Conservation (phyloP, 768 basidiomycete genomes). For the Chalciporus chontae region DNA sequence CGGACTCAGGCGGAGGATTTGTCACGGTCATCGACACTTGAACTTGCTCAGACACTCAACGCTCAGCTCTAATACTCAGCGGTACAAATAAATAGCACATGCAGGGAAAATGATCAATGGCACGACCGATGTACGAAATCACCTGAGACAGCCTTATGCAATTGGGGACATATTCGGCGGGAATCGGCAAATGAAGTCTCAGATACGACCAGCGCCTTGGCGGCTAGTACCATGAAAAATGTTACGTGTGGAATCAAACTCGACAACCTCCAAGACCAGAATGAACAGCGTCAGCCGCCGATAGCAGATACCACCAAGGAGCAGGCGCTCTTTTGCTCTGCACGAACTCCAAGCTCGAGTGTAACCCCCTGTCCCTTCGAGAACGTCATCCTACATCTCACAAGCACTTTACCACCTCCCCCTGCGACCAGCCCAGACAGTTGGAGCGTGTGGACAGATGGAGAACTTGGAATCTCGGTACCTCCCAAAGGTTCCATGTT, state of each 20-base stretch:
- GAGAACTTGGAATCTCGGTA: slow-evolving; percentile 73
- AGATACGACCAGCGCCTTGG: not conserved
- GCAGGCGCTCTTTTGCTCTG: slow-evolving; percentile 85
- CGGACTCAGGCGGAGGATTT: slow-evolving; percentile 8
- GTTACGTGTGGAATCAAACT: slow-evolving; percentile 3
- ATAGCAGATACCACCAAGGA: slow-evolving; percentile 89
- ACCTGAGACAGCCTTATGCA: slow-evolving; percentile 2
- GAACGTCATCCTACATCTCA: slow-evolving; percentile 93
- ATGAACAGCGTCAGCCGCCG: slow-evolving; percentile 44
- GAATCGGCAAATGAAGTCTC: slow-evolving; percentile 5
- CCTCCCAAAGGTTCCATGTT: slow-evolving; percentile 98
- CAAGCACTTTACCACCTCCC: slow-evolving; percentile 94
- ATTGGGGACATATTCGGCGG: not conserved
- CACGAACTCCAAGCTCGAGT: slow-evolving; percentile 85
- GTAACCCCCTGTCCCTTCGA: slow-evolving; percentile 88
- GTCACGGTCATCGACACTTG: slow-evolving; percentile 15
- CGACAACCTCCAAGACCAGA: slow-evolving; percentile 2
- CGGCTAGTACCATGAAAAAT: too few species aligned
- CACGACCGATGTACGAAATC: slow-evolving; percentile 6
- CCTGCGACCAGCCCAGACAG: slow-evolving; percentile 87
- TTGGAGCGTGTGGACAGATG: slow-evolving; percentile 91
- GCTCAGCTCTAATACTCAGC: too few species aligned
- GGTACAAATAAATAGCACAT: not conserved
- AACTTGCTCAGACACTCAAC: too few species aligned
- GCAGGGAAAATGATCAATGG: slow-evolving; percentile 5